Conservation (phyloP, 2,329 filamentous ascomycete genomes). For the Uncinocarpus reesii region DNA sequence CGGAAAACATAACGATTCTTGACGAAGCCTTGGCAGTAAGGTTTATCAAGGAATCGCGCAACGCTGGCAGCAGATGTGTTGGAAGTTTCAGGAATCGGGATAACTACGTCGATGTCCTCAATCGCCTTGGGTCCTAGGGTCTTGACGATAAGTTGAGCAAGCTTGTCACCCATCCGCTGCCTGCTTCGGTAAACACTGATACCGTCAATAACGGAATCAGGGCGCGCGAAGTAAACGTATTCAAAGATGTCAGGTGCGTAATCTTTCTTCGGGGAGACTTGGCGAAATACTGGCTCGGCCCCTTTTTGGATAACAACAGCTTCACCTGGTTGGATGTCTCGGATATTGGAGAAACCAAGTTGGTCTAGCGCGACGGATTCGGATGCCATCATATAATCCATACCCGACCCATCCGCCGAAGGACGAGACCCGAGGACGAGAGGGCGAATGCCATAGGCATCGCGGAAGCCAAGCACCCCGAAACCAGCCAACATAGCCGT, state of each 20-base stretch:
- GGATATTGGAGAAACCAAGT: conserved; percentile 65
- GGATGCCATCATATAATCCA: conserved; percentile 83
- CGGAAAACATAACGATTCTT: conserved; percentile 85
- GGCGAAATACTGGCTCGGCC: conserved; percentile 59
- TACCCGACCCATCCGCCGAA: conserved; percentile 54
- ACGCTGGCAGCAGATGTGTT: conserved; percentile 70
- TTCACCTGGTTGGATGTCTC: conserved; percentile 70
- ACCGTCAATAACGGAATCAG: conserved; percentile 73
- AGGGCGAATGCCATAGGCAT: conserved; percentile 72
- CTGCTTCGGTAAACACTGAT: conserved; percentile 77
- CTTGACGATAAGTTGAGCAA: conserved; percentile 61
- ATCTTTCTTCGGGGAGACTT: conserved; percentile 56
- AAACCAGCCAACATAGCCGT: conserved; percentile 75
- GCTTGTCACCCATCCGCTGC: conserved; percentile 73
- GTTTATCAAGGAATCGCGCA: conserved; percentile 63
- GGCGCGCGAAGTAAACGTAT: conserved; percentile 76
- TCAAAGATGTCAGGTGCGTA: conserved; percentile 85
- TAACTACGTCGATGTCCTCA: conserved; percentile 66
- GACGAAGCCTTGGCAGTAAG: conserved; percentile 71
- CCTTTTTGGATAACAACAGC: conserved; percentile 80
- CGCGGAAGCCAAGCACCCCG: conserved; percentile 68
- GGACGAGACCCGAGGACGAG: conserved; percentile 66
- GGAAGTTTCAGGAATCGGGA: conserved; percentile 74
- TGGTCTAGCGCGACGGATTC: conserved; percentile 76
- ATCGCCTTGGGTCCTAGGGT: conserved; percentile 59